Evolutionary conservation across 176 grass and related monocot genomes (phyloP).

Genomic region (Aegilops sharonensis): DNA sequence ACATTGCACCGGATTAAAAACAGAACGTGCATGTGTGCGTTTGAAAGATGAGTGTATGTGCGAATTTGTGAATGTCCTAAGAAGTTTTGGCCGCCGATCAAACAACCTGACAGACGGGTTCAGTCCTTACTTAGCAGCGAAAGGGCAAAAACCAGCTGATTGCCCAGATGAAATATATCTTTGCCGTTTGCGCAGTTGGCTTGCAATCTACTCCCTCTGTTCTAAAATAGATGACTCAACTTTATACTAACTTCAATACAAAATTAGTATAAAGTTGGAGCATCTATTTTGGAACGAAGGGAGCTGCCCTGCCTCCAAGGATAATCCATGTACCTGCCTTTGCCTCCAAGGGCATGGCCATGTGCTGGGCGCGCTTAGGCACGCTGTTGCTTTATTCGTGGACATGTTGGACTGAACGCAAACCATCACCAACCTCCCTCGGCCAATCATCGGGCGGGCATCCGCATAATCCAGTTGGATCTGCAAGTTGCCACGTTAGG

Average conservation of each 20-base stretch:
- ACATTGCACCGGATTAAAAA: too few relatives aligned
- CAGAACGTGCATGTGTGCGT: too few relatives aligned
- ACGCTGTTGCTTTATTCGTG: slow-evolving; percentile 33
- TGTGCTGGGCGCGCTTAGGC: background rate
- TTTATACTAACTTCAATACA: too few relatives aligned
- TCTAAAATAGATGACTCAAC: too few relatives aligned
- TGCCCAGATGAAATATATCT: background rate
- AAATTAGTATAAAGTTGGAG: too few relatives aligned
- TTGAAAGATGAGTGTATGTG: too few relatives aligned
- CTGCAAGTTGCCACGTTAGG: slow-evolving; percentile 32
- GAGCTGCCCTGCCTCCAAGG: background rate
- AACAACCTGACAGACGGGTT: too few relatives aligned
- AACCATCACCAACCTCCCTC: background rate
- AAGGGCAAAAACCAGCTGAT: background rate
- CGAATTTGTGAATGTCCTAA: too few relatives aligned
- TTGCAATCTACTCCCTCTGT: background rate
- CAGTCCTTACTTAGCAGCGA: background rate
- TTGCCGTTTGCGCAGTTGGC: background rate
- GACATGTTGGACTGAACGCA: slow-evolving; percentile 23
- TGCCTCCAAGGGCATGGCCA: slow-evolving; percentile 28
- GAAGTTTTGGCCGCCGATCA: too few relatives aligned
- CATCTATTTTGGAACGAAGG: background rate
- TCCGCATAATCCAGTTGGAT: background rate
- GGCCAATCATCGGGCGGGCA: slow-evolving; percentile 20
- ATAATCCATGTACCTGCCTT: slow-evolving; percentile 24